Conservation (phyloP, 148 eudicot species). For the Fagopyrum tataricum region DNA sequence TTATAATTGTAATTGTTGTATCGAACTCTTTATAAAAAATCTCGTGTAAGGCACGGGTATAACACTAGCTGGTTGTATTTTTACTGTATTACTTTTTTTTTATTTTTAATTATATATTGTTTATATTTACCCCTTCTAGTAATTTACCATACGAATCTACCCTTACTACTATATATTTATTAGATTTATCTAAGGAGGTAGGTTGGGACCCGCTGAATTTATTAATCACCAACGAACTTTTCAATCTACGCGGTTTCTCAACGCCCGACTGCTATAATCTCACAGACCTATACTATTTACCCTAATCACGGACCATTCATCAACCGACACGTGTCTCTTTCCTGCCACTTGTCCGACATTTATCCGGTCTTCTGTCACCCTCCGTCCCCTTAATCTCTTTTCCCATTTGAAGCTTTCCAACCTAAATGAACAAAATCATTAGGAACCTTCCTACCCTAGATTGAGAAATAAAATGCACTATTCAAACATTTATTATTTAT, state of each 20-base stretch:
- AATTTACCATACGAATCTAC: too few species aligned
- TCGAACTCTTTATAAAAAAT: too few species aligned
- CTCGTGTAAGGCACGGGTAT: too few species aligned
- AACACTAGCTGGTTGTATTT: too few species aligned
- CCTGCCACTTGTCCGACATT: background rate
- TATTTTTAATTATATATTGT: too few species aligned
- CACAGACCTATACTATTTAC: background rate
- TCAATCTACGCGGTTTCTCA: constrained; percentile 16
- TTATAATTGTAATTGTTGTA: too few species aligned
- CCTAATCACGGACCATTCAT: background rate
- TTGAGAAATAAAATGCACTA: too few species aligned
- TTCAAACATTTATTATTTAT: background rate
- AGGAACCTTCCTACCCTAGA: background rate
- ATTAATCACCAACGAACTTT: constrained; percentile 3
- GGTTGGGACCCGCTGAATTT: background rate
- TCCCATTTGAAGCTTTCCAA: background rate
- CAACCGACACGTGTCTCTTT: background rate
- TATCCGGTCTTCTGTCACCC: background rate
- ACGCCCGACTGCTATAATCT: constrained; percentile 10
- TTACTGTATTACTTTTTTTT: too few species aligned
- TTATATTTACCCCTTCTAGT: too few species aligned
- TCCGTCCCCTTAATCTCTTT: background rate
- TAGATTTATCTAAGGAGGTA: background rate
- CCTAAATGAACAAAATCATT: background rate
- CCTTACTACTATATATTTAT: too few species aligned